Evolutionary conservation across 1,284 basidiomycete genomes (phyloP), one percentile per base, ranked within the genome.

Genomic region (Acaromyces ingoldii): DNA sequence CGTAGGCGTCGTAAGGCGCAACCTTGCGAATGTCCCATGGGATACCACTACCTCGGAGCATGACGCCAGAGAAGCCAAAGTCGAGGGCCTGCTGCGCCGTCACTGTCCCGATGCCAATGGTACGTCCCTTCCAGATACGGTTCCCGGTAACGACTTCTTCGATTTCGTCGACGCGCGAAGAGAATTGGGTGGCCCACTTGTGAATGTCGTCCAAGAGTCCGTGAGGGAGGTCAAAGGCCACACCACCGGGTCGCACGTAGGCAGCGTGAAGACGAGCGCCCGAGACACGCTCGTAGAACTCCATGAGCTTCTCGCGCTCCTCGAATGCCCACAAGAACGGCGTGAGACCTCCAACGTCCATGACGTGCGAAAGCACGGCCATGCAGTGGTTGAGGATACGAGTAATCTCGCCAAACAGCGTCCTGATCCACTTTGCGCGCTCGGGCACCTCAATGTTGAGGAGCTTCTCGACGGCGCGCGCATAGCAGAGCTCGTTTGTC

Each of bases 281-380:
- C 7, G 92, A 97, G 30, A 98, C 92, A 54, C 93, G 90, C 79
- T 99, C 93, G 78, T 98, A 97, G 79, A 98, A 98, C 78, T 98
- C 93, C 93, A 97, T 97, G 63, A 98, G 85, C 81, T 98, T 97
- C 80, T 98, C 93, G 63, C 93, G 91, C 79, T 98, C 93, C 79
- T 98, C 93, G 81, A 98, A 97, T 72, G 92, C 95, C 92, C 91
- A 98, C 34, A 98, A 81, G 86, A 97, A 99, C 42, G 93, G 95
- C 1, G 95, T 99, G 6, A 99, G 82, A 59, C 91, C 93, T 76
- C 93, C 95, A 59, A 98, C 93, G 43, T 75, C 72, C 72, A 75
- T 75, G 46, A 38, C 33, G 79, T 95, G 89, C 25, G 93, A 90
- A 38, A 99, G 83, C 58, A 98, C 84, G 55, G 93, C 93, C 95